Conservation (phyloP, 192 early-diverging fungal genomes). For the Coemansia sp. region DNA sequence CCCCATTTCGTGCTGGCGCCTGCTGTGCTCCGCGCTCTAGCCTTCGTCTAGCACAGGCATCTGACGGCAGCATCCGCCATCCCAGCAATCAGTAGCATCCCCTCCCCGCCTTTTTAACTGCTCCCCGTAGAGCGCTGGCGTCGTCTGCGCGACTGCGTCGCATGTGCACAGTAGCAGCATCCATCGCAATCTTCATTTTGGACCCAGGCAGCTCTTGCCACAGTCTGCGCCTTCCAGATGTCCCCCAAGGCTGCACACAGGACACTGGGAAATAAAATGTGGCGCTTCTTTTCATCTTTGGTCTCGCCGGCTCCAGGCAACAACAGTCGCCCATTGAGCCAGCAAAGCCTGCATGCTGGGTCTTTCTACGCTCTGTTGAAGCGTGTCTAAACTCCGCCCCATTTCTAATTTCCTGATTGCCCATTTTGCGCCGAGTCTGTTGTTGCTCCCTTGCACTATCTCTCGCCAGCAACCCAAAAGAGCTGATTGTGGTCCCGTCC, state of each 20-base stretch:
- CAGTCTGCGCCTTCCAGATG: not conserved
- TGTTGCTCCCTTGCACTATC: not conserved
- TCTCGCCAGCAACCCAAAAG: not conserved
- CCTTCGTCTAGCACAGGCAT: not conserved
- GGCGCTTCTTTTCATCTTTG: slow-evolving; percentile 4
- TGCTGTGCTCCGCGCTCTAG: not conserved
- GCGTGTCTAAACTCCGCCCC: slow-evolving; percentile 13
- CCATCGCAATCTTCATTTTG: not conserved
- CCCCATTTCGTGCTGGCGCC: not conserved
- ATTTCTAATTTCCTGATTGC: slow-evolving; percentile 10
- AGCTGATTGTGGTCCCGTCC: not conserved
- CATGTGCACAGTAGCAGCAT: slow-evolving; percentile 3
- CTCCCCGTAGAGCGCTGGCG: slow-evolving; percentile 1
- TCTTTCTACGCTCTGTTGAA: not conserved
- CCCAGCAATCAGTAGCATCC: slow-evolving; percentile 1
- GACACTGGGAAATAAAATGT: not conserved
- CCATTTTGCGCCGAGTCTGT: not conserved
- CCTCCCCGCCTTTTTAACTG: slow-evolving; percentile 12
- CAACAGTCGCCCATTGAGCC: not conserved
- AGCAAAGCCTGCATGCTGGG: not conserved
- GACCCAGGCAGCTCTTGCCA: slow-evolving; percentile 2
- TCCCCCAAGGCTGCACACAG: not conserved
- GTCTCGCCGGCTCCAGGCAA: not conserved
- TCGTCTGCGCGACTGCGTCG: slow-evolving; percentile 2
- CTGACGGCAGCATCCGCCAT: not conserved